Percentiles rank a stretch among this genome's conserved stretches.
phyloP scores from a whole-genome alignment of 768 basidiomycete species.

The Saitozyma podzolica region DNA sequence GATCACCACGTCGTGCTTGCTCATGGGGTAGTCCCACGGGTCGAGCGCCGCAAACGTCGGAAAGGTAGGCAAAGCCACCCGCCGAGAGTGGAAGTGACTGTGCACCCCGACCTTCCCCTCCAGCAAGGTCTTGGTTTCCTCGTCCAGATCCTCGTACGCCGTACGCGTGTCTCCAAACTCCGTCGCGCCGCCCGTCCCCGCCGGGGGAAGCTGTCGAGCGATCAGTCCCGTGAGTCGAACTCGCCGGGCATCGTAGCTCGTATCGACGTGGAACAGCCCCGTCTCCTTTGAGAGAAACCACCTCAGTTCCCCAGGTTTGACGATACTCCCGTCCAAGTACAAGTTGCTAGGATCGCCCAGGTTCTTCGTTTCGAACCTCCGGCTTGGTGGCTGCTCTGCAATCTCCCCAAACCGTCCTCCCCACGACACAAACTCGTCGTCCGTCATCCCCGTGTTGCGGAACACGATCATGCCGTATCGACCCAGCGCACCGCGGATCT shows the following conservation, averaged over 20 bases:
- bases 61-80: conserved; percentile 15
- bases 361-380: conserved; percentile 20
- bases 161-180: conserved; percentile 36
- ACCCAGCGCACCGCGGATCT: conserved; percentile 33
- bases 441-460: conserved; percentile 47
- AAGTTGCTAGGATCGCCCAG: conserved; percentile 24
- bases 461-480: conserved; percentile 46
- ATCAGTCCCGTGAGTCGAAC: conserved; percentile 26
- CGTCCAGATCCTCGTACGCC: conserved; percentile 27
- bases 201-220: conserved; percentile 30
- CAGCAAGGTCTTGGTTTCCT: conserved; percentile 21
- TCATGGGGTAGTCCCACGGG: conserved; percentile 28
- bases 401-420: conserved; percentile 38
- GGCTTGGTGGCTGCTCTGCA: conserved; percentile 21
- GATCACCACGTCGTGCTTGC: conserved; percentile 28
- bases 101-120: conserved; percentile 28
- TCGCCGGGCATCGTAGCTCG: conserved; percentile 26
- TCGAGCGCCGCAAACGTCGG: conserved; percentile 25
- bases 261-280: conserved; percentile 25
- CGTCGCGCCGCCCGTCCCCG: conserved; percentile 27
- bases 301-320: conserved; percentile 26
- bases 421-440: conserved; percentile 38
- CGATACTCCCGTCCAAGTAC: conserved; percentile 27
- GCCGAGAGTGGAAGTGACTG: conserved; percentile 28
- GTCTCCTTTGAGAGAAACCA: conserved; percentile 30